Conservation (phyloP, 2,329 filamentous ascomycete species). For the Rhynchosporium graminicola region DNA sequence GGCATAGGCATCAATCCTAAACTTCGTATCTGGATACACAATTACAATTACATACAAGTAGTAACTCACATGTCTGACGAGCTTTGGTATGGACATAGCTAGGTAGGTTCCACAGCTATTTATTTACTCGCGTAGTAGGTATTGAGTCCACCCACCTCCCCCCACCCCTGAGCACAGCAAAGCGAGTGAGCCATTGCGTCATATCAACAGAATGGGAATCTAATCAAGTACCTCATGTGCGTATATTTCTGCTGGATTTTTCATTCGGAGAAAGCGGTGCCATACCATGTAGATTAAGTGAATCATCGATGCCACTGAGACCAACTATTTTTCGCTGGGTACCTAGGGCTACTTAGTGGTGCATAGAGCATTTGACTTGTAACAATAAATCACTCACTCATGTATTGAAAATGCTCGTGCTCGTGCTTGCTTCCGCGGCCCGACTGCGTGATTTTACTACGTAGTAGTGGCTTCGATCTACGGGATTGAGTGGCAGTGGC, state of each 20-base stretch:
- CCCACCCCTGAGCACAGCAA: conserved; percentile 2
- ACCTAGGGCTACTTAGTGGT: neutral
- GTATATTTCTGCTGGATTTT: neutral
- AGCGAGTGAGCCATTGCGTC: conserved; percentile 14
- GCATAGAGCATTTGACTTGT: neutral
- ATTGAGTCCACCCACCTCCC: neutral
- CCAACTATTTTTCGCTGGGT: too few species aligned
- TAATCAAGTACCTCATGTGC: neutral
- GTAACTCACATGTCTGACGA: neutral
- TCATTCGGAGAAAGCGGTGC: too few species aligned
- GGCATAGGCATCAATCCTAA: neutral
- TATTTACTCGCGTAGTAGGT: neutral
- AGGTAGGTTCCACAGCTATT: neutral
- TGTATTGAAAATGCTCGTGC: neutral
- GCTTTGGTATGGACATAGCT: too few species aligned
- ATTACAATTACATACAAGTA: neutral
- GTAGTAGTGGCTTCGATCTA: neutral
- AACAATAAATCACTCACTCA: conserved; percentile 15
- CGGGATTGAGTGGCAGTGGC: neutral
- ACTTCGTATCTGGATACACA: neutral
- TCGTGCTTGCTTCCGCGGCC: neutral
- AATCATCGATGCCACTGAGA: too few species aligned
- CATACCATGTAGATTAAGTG: too few species aligned
- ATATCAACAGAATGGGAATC: neutral
- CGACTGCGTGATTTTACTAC: conserved; percentile 11